phyloP scores from a whole-genome alignment of 495 filamentous ascomycete genomes.

The Hyaloscypha hepaticicola region DNA sequence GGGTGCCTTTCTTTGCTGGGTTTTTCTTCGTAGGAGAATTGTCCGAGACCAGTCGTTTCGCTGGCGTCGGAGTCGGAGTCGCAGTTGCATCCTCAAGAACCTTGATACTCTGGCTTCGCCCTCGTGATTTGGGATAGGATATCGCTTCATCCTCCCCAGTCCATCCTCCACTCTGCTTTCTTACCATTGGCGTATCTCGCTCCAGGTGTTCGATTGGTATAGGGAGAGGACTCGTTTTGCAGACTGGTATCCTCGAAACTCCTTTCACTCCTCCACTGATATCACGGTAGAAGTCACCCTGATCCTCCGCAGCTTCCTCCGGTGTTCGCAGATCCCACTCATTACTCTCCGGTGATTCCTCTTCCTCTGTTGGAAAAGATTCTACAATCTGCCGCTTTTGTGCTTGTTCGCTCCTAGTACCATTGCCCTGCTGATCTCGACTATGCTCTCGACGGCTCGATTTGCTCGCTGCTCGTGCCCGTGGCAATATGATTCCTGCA shows the following conservation, averaged over 20 bases:
- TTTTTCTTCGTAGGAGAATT: slow-evolving; percentile 46
- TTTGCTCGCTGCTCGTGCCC: slow-evolving; percentile 58
- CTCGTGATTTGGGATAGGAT: slow-evolving; percentile 58
- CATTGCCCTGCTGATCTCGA: slow-evolving; percentile 46
- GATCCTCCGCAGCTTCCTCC: slow-evolving; percentile 75
- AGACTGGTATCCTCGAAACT: slow-evolving; percentile 78
- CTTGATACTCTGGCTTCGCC: slow-evolving; percentile 67
- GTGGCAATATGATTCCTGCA: slow-evolving; percentile 72
- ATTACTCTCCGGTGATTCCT: slow-evolving; percentile 37
- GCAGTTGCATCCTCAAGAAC: slow-evolving; percentile 51
- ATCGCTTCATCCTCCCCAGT: slow-evolving; percentile 58
- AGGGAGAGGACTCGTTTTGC: slow-evolving; percentile 73
- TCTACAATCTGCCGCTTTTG: slow-evolving; percentile 45
- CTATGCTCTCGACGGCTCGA: slow-evolving; percentile 54
- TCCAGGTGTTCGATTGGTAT: slow-evolving; percentile 68
- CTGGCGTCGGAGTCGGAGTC: slow-evolving; percentile 48
- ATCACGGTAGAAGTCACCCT: slow-evolving; percentile 43
- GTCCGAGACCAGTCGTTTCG: slow-evolving; percentile 42
- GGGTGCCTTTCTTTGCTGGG: slow-evolving; percentile 41
- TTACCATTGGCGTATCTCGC: slow-evolving; percentile 64
- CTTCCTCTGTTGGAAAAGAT: slow-evolving; percentile 46
- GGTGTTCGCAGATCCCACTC: slow-evolving; percentile 73
- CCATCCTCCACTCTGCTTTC: slow-evolving; percentile 59
- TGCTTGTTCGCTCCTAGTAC: slow-evolving; percentile 37
- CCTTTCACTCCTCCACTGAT: slow-evolving; percentile 39